Base-by-base conservation (phyloP, 768 basidiomycete species). In the Mycena filopes region DNA sequence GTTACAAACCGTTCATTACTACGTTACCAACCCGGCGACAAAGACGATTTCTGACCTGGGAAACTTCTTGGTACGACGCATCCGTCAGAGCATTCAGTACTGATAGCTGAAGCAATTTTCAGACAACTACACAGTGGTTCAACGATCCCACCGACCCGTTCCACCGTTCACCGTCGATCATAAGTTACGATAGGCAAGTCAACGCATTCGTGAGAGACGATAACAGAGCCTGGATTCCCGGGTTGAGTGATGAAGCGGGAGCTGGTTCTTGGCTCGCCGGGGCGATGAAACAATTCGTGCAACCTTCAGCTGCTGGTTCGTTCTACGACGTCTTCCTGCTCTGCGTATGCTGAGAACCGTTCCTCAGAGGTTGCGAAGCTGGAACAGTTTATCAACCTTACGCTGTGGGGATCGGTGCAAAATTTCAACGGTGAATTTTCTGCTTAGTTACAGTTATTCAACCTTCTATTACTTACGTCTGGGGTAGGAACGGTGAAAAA, bases 181-280 rank as follows among this genome's bases (percentile, higher is more conserved):
- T 63, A 60, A 84, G 81, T 64, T 87, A 85, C 65, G 86, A 87
- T 28, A 47, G 65, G 51, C 76, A 82, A 56, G 83, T 82, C 5
- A 82, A 86, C 63, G 82, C 82, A 11, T 60, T 81, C 1, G 84
- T 87, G 1, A 79, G 72, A 66, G 80, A 87, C 67, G 86, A 86
- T 59, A 78, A 83, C 13, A 73, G 86, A 41, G 84, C 85, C 18
- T 87, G 86, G 86, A 87, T 87, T 55, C 82, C 85, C 20, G 86
- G 86, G 0, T 68, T 87, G 63, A 86, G 84, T 50, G 86, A 87
- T 66, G 86, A 87, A 72, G 86, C 83, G n/a, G 86, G 86, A 31
- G 86, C 86, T 0, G 86, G 85, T 13, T 86, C 85, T 25, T 87
- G 85, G 84, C 69, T 87, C 15, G 84, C 86, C 9, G 86, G 83